Percentiles rank a stretch among this genome's conserved stretches.
These are phyloP conservation scores for Blastobotrys apis DNA, from an alignment of 1,139 yeast species.

Conservation along the genomic window DNA sequence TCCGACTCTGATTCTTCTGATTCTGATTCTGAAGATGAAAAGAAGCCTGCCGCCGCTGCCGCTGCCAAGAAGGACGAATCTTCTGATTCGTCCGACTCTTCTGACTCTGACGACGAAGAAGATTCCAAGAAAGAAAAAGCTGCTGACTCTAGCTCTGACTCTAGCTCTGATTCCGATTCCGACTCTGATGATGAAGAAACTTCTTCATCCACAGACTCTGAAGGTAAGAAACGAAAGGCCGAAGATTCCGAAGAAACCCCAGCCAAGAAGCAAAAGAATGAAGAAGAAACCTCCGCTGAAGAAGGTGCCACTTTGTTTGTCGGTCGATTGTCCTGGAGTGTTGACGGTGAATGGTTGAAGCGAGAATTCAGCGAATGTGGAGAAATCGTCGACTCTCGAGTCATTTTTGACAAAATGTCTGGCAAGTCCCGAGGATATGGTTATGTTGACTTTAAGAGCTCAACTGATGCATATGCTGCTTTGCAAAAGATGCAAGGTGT, in stretches of 20 bases:
- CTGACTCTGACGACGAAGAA: slow-evolving; percentile 32
- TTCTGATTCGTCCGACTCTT: slow-evolving; percentile 26
- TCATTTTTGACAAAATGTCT: slow-evolving; percentile 84
- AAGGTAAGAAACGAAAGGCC: slow-evolving; percentile 39
- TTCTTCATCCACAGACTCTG: slow-evolving; percentile 31
- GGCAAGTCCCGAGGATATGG: slow-evolving; percentile 98
- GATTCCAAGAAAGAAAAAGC: slow-evolving; percentile 4
- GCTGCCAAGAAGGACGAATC: slow-evolving; percentile 30
- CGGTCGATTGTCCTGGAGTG: slow-evolving; percentile 95
- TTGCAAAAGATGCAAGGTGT: slow-evolving; percentile 79
- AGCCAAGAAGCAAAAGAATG: slow-evolving; percentile 41
- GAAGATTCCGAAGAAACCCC: slow-evolving; percentile 25
- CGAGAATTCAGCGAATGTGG: slow-evolving; percentile 75
- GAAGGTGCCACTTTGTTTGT: slow-evolving; percentile 90
- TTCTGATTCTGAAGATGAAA: slow-evolving; percentile 34
- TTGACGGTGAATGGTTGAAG: slow-evolving; percentile 91
- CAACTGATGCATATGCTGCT: slow-evolving; percentile 83
- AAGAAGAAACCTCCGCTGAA: slow-evolving; percentile 34
- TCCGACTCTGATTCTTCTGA: slow-evolving; percentile 29
- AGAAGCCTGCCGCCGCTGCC: slow-evolving; percentile 25
- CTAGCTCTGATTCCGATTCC: slow-evolving; percentile 25
- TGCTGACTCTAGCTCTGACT: slow-evolving; percentile 7
- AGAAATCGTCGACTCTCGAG: slow-evolving; percentile 85
- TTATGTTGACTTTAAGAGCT: slow-evolving; percentile 85
- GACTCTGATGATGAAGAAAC: slow-evolving; percentile 25